Conservation (phyloP, 352 stramenopile genomes). For the Phytophthora colocasiae region DNA sequence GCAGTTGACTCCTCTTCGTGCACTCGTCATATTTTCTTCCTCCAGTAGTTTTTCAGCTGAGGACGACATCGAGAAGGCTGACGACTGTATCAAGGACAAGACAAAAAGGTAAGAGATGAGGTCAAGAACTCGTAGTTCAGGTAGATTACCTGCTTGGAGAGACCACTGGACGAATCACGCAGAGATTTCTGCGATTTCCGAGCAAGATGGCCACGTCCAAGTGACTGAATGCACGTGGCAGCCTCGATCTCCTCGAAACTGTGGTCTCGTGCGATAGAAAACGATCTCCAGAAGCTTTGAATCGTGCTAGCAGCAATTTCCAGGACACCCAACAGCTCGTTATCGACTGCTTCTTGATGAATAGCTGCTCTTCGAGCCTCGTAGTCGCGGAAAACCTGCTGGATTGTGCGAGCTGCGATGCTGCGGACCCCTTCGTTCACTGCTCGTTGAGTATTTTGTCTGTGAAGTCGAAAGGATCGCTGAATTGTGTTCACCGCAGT, state of each 20-base stretch:
- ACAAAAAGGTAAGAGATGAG: neutral
- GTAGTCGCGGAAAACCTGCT: slow-evolving; percentile 49
- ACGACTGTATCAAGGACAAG: slow-evolving; percentile 28
- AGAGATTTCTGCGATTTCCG: slow-evolving; percentile 63
- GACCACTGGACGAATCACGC: slow-evolving; percentile 17
- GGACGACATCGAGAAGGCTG: slow-evolving; percentile 43
- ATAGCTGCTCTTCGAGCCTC: slow-evolving; percentile 17
- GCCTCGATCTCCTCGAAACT: slow-evolving; percentile 54
- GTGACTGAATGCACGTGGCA: slow-evolving; percentile 75
- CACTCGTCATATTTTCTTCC: slow-evolving; percentile 15
- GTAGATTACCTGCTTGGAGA: slow-evolving; percentile 35
- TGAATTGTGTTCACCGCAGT: slow-evolving; percentile 63
- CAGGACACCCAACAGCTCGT: slow-evolving; percentile 54
- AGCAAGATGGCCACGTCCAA: slow-evolving; percentile 60
- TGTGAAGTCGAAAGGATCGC: slow-evolving; percentile 42
- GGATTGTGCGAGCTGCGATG: slow-evolving; percentile 61
- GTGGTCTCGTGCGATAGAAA: slow-evolving; percentile 24
- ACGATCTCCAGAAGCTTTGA: slow-evolving; percentile 56
- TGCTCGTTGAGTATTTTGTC: neutral
- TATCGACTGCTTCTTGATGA: slow-evolving; percentile 39
- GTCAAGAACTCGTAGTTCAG: neutral
- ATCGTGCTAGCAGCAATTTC: slow-evolving; percentile 63
- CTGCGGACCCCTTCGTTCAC: slow-evolving; percentile 45
- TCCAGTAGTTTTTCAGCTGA: slow-evolving; percentile 26
- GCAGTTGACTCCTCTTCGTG: slow-evolving; percentile 33